Evolutionary conservation across 306 rosid genomes (phyloP).

Genomic region (Pueraria montana): DNA sequence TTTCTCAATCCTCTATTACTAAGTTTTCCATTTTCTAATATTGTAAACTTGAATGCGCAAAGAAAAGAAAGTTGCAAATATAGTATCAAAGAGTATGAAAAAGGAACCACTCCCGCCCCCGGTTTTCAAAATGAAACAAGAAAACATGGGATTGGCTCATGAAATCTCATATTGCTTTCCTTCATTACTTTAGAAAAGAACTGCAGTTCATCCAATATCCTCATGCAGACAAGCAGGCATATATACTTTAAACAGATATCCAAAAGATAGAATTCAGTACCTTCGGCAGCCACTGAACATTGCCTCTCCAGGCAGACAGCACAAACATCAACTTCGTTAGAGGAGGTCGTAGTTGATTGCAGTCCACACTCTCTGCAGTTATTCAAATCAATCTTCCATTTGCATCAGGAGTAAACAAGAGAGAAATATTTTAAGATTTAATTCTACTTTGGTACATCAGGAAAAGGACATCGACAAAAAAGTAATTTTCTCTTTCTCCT

Average conservation of each 20-base stretch:
- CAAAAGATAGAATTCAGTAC: conserved; percentile 53
- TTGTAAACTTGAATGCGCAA: background rate
- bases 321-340: conserved; percentile 76
- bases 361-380: conserved; percentile 86
- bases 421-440: conserved; percentile 13
- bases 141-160: conserved; percentile 2
- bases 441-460: conserved; percentile 15
- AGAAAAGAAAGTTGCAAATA: background rate
- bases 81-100: background rate
- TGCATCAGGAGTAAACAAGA: conserved; percentile 22
- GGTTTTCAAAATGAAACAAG: background rate
- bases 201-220: conserved; percentile 28
- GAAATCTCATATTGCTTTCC: conserved; percentile 9
- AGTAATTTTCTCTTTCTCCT: conserved; percentile 18
- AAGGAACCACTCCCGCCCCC: no score
- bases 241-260: conserved; percentile 17
- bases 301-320: conserved; percentile 96
- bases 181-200: conserved; percentile 9
- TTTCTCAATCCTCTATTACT: no score
- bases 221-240: background rate
- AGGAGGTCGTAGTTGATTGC: conserved; percentile 65
- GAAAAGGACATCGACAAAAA: conserved; percentile 24
- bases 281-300: conserved; percentile 93
- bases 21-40: background rate
- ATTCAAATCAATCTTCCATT: conserved; percentile 47